phyloP scores from a whole-genome alignment of 106 monocot species.

The Allium fistulosum region DNA sequence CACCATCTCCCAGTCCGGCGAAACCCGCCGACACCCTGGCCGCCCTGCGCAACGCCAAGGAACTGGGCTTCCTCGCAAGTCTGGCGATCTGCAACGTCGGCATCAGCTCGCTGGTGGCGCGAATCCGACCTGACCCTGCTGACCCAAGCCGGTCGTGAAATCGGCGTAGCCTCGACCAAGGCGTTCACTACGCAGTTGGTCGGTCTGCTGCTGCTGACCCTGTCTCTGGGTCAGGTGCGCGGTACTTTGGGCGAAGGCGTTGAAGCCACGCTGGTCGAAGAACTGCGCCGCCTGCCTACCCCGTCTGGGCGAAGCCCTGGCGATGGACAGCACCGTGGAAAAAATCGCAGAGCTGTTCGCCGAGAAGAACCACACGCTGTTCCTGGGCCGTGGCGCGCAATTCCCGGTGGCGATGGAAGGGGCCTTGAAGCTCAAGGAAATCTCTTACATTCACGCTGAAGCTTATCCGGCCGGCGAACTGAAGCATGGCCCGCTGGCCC shows the following conservation, averaged over 20 bases:
- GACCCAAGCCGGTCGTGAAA: background rate
- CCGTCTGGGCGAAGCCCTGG: background rate
- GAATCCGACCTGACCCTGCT: background rate
- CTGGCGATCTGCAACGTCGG: too few relatives aligned
- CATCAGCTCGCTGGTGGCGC: too few relatives aligned
- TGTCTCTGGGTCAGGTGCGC: background rate
- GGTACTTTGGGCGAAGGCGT: background rate
- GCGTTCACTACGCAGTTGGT: background rate
- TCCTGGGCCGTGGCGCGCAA: background rate
- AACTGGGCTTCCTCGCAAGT: too few relatives aligned
- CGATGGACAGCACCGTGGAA: background rate
- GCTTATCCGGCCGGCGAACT: slow-evolving; percentile 3
- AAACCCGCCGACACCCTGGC: background rate
- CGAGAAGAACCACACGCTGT: background rate
- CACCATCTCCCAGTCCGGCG: background rate
- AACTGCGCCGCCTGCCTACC: background rate
- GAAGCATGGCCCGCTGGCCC: slow-evolving; percentile 4
- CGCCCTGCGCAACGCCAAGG: background rate
- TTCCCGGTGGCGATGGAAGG: background rate
- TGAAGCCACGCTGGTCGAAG: background rate
- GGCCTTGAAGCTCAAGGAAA: slow-evolving; percentile 1
- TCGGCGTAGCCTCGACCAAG: slow-evolving; percentile 4
- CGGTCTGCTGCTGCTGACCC: background rate
- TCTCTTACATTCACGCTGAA: background rate
- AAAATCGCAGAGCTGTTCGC: background rate